Evolutionary conservation across 495 filamentous ascomycete genomes (phyloP).

Genomic region (Aspergillus indologenus): DNA sequence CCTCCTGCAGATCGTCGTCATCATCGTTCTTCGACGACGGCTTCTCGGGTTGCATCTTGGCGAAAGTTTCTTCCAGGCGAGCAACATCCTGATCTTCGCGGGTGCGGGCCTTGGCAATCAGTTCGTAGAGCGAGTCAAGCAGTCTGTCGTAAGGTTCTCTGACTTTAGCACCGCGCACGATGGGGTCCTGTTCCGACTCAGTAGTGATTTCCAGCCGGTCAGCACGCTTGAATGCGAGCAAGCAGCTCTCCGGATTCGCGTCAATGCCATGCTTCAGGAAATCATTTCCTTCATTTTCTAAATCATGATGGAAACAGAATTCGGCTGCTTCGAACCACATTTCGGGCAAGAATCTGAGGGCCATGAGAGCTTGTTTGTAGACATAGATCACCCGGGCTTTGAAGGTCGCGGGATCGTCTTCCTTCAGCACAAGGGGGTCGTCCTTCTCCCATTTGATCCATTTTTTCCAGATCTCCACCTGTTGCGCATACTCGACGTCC

Average conservation of each 20-base stretch:
- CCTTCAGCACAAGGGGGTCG: constrained; percentile 79
- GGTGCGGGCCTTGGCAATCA: constrained; percentile 68
- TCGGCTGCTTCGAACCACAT: constrained; percentile 95
- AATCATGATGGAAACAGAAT: constrained; percentile 80
- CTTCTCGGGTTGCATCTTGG: constrained; percentile 37
- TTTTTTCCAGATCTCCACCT: constrained; percentile 86
- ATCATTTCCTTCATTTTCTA: constrained; percentile 65
- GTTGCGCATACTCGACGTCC: constrained; percentile 76
- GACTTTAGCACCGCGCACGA: constrained; percentile 67
- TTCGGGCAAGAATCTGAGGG: constrained; percentile 87
- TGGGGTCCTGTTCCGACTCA: constrained; percentile 64
- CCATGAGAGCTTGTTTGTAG: constrained; percentile 93
- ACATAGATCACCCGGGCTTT: constrained; percentile 77
- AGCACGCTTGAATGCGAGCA: constrained; percentile 83
- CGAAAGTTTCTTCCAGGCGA: constrained; percentile 62
- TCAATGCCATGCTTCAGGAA: constrained; percentile 78
- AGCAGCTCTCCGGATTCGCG: constrained; percentile 89
- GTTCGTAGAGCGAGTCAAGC: constrained; percentile 77
- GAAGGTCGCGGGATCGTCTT: constrained; percentile 70
- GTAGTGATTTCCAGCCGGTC: constrained; percentile 77
- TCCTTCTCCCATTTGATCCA: constrained; percentile 95
- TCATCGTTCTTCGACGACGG: constrained; percentile 58
- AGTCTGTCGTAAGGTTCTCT: constrained; percentile 79
- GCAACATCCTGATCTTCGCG: constrained; percentile 69
- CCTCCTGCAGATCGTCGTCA: constrained; percentile 57